These are phyloP conservation scores for Kickxella alabastrina DNA, from an alignment of 192 early-diverging fungal species.

Conservation along the genomic window DNA sequence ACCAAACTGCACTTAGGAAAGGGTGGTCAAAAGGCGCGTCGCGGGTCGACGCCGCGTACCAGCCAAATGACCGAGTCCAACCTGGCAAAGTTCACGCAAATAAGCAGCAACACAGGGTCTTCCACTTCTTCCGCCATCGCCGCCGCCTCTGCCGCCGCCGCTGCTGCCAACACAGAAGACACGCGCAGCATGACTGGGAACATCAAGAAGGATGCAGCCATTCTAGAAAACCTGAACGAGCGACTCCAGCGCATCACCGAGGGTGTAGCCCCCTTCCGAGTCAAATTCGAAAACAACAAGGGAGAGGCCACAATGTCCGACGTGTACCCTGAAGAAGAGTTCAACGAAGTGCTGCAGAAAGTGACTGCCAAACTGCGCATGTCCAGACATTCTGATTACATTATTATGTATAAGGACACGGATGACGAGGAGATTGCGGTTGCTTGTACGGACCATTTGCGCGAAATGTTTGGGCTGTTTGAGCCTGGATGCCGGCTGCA, in stretches of 20 bases:
- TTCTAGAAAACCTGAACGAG: conserved; percentile 20
- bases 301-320: conserved; percentile 42
- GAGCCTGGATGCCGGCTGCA: conserved; percentile 40
- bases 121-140: conserved; percentile 5
- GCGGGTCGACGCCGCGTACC: conserved; percentile 32
- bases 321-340: conserved; percentile 35
- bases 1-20: conserved; percentile 17
- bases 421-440: conserved; percentile 51
- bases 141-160: no score
- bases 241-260: conserved; percentile 23
- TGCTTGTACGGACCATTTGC: conserved; percentile 42
- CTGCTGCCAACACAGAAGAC: conserved; percentile 9
- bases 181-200: no score
- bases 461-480: conserved; percentile 46
- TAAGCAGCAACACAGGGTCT: no score
- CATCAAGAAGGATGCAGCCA: background rate
- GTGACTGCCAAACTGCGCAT: conserved; percentile 43
- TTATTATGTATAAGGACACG: conserved; percentile 43
- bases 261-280: conserved; percentile 25
- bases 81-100: conserved; percentile 4
- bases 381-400: conserved; percentile 20
- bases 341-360: conserved; percentile 27
- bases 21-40: conserved; percentile 31
- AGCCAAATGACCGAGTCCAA: conserved; percentile 14
- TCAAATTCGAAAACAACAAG: conserved; percentile 43